Base-by-base conservation (phyloP, 2,329 filamentous ascomycete species). In the Trichophaea hybrida region DNA sequence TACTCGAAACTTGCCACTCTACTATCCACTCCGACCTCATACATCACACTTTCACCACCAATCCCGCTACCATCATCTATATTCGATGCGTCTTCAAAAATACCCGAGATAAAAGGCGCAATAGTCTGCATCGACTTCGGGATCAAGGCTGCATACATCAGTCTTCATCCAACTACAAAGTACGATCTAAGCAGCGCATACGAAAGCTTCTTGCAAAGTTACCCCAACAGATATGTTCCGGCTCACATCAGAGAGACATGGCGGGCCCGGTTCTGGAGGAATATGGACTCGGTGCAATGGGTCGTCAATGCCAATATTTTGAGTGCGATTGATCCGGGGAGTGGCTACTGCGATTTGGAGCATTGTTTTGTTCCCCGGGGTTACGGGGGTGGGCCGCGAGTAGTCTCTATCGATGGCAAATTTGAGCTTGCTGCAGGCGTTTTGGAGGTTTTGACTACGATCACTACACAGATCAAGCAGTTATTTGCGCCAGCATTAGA, bases 341-440 rank as follows among this genome's bases (percentile, higher is more conserved):
- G 24, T 12, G 50, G 50, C 32, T 34, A n/a, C 50, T 53, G 50
- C 34, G 50, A 53, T 35, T 24, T 53, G 12, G 6, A n/a, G 13
- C 24, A 17, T 13, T 46, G 40, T 17, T 46, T 46, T 17, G n/a
- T n/a, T n/a, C 13, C 13, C 6, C 4, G 6, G 34, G 33, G n/a
- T 12, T 24, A 34, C 12, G 32, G 33, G 12, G 50, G 34, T 4
- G 50, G 13, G 6, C 40, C n/a, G 24, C 40, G n/a, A 46, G 40
- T 46, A 13, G 40, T 46, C 40, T n/a, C 13, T 17, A 17, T 5
- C n/a, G 40, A 46, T 17, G 33, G 50, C 50, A 12, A 51, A 12
- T 53, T n/a, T n/a, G 33, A 53, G 50, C 50, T 53, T 53, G 12
- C 34, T n/a, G 8, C n/a, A n/a, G 50, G 50, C 34, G 50, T 37